Evolutionary conservation across 495 filamentous ascomycete species (phyloP).

Genomic region (Thozetella sp.): DNA sequence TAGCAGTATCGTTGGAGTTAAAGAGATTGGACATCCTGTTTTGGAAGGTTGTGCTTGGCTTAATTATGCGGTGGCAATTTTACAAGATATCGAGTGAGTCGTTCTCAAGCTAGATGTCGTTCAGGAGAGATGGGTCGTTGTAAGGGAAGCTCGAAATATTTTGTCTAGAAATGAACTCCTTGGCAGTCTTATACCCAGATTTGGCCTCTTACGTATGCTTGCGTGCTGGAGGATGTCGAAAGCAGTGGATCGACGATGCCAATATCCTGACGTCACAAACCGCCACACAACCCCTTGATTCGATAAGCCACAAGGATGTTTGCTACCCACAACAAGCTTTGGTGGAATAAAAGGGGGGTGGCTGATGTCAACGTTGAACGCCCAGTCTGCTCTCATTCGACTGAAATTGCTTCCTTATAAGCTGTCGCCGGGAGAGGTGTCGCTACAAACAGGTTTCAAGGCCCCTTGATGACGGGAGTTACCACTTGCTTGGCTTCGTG

Average conservation of each 20-base stretch:
- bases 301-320: not conserved
- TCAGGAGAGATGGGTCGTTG: no score
- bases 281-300: not conserved
- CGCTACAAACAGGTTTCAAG: no score
- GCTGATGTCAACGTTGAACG: not conserved
- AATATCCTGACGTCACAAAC: not conserved
- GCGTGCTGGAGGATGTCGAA: not conserved
- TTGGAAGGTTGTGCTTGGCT: constrained; percentile 51
- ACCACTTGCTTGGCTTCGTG: no score
- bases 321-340: not conserved
- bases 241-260: not conserved
- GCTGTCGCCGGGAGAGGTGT: no score
- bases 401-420: not conserved
- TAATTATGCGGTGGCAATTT: not conserved
- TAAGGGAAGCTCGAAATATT: no score
- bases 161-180: no score
- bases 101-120: no score
- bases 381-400: not conserved
- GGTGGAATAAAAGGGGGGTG: not conserved
- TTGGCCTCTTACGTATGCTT: not conserved
- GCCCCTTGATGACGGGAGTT: no score
- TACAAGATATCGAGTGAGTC: no score
- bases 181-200: not conserved
- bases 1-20: constrained; percentile 37
- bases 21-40: constrained; percentile 54